phyloP scores from a whole-genome alignment of 1,139 yeast genomes.

The Suhomyces terraborum region DNA sequence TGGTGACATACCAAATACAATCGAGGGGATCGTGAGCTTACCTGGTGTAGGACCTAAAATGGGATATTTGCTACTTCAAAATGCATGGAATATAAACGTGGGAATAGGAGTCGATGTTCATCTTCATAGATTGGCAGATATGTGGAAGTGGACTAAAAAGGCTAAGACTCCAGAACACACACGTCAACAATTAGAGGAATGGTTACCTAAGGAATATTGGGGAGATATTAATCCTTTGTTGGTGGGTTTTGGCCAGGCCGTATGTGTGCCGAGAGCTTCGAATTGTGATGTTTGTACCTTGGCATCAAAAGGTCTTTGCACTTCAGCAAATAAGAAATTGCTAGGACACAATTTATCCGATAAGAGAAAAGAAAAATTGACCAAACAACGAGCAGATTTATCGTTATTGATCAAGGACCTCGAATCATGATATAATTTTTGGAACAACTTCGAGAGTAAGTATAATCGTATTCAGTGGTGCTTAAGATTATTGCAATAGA shows the following conservation, averaged over 20 bases:
- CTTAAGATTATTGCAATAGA: too few species aligned
- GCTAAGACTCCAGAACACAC: constrained; percentile 75
- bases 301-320: constrained; percentile 53
- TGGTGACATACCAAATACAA: constrained; percentile 71
- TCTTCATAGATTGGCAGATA: constrained; percentile 74
- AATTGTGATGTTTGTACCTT: constrained; percentile 77
- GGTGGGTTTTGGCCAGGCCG: constrained; percentile 92
- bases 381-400: constrained; percentile 39
- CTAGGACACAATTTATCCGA: constrained; percentile 35
- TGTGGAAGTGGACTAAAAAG: constrained; percentile 76
- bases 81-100: constrained; percentile 72
- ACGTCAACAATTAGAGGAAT: constrained; percentile 62
- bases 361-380: constrained; percentile 35
- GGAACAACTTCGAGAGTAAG: background rate
- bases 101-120: constrained; percentile 97
- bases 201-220: constrained; percentile 81
- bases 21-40: constrained; percentile 63
- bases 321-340: constrained; percentile 49
- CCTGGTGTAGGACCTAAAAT: constrained; percentile 98
- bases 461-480: too few species aligned
- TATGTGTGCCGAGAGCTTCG: constrained; percentile 73
- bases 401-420: constrained; percentile 11
- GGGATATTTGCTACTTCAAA: constrained; percentile 81
- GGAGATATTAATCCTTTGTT: constrained; percentile 78
- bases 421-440: background rate